Percentiles rank a stretch among this genome's conserved stretches.
phyloP scores from a whole-genome alignment of 1,284 basidiomycete species.

The Apiotrichum veenhuisii region DNA sequence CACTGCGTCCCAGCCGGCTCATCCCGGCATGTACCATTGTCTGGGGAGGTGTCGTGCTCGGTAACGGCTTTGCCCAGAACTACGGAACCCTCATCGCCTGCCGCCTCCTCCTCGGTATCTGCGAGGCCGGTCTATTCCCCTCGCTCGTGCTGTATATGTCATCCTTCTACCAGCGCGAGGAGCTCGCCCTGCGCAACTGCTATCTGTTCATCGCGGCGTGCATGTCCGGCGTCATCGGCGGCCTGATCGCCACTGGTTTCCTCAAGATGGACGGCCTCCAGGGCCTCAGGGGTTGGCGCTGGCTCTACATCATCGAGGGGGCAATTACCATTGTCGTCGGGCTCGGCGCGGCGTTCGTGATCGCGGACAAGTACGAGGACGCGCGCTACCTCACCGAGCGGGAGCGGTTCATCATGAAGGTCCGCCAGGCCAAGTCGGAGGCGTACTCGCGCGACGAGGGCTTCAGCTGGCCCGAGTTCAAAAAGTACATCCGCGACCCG shows the following conservation, averaged over 20 bases:
- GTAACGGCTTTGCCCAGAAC: constrained; percentile 14
- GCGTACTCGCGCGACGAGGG: constrained; percentile 11
- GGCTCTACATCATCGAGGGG: constrained; percentile 18
- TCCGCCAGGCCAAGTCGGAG: constrained; percentile 1
- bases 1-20: constrained; percentile 19
- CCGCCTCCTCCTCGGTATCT: constrained; percentile 29
- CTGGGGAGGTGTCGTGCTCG: constrained; percentile 27
- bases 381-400: constrained; percentile 7
- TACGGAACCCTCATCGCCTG: constrained; percentile 23
- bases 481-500: constrained; percentile 8
- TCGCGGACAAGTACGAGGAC: constrained; percentile 8
- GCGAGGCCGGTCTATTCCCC: constrained; percentile 32
- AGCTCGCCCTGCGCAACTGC: constrained; percentile 29
- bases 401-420: constrained; percentile 1
- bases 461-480: constrained; percentile 12
- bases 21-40: constrained; percentile 20
- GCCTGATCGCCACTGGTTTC: constrained; percentile 22
- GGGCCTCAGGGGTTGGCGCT: constrained; percentile 11
- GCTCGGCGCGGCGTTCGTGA: constrained; percentile 3
- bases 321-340: constrained; percentile 9
- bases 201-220: constrained; percentile 38
- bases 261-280: constrained; percentile 14
- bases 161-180: constrained; percentile 28
- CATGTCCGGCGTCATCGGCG: constrained; percentile 32
- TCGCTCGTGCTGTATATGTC: constrained; percentile 25